These are phyloP conservation scores for Apodospora peruviana DNA, from an alignment of 495 filamentous ascomycete species.

Conservation along the genomic window DNA sequence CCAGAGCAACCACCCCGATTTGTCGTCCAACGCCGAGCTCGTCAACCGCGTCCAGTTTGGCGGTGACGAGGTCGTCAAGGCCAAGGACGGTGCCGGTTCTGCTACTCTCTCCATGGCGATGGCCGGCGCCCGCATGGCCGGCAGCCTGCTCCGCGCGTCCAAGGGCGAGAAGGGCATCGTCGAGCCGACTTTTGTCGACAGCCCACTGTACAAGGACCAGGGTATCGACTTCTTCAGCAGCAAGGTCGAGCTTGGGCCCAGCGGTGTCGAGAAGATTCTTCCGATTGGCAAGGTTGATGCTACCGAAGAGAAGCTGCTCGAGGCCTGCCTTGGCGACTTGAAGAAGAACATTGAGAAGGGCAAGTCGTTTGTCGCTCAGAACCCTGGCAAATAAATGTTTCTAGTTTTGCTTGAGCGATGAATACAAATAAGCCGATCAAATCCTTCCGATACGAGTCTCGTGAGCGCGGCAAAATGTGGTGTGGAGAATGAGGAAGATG, in stretches of 20 bases:
- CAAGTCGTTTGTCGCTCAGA: slow-evolving; percentile 43
- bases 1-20: slow-evolving; percentile 81
- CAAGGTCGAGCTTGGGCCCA: slow-evolving; percentile 88
- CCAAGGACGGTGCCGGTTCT: slow-evolving; percentile 96
- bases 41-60: slow-evolving; percentile 97
- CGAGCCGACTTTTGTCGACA: slow-evolving; percentile 96
- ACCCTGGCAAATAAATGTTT: slow-evolving; percentile 49
- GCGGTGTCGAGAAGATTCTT: slow-evolving; percentile 90
- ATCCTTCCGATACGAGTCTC: too few relatives aligned
- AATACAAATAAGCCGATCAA: too few relatives aligned
- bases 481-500: too few relatives aligned
- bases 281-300: slow-evolving; percentile 74
- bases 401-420: too few relatives aligned
- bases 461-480: too few relatives aligned
- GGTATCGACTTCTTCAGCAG: slow-evolving; percentile 94
- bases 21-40: slow-evolving; percentile 69
- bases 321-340: slow-evolving; percentile 76
- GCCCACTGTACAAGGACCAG: slow-evolving; percentile 94
- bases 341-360: slow-evolving; percentile 70
- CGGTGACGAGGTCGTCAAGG: slow-evolving; percentile 98
- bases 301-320: slow-evolving; percentile 83
- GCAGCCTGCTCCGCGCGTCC: slow-evolving; percentile 85
- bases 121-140: slow-evolving; percentile 95
- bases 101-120: slow-evolving; percentile 99
- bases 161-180: slow-evolving; percentile 92